Evolutionary conservation across 331 rosid species (phyloP).

Genomic region (Spiraea crenata): DNA sequence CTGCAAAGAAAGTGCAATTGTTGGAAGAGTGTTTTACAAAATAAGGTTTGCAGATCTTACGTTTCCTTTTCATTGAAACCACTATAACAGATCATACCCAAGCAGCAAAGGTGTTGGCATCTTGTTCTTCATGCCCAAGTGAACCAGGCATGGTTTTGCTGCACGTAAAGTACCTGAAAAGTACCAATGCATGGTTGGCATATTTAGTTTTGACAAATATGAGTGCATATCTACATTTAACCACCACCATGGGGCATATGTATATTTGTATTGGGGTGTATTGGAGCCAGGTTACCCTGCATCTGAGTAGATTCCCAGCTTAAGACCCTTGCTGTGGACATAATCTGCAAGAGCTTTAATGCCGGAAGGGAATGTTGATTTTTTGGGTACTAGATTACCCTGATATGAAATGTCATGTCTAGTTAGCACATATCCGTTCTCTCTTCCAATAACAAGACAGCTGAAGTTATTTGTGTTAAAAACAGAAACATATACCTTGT

Average conservation of each 20-base stretch:
- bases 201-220: neutral
- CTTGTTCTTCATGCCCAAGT: constrained; percentile 78
- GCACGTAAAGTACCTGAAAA: constrained; percentile 70
- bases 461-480: neutral
- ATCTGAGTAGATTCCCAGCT: constrained; percentile 95
- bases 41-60: neutral
- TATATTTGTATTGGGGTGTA: neutral
- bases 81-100: constrained; percentile 50
- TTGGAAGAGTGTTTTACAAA: neutral
- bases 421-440: neutral
- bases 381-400: constrained; percentile 71
- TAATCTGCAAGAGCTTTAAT: constrained; percentile 83
- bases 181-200: neutral
- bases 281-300: constrained; percentile 57
- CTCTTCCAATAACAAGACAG: neutral
- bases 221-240: neutral
- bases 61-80: neutral
- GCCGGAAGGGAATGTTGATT: constrained; percentile 85
- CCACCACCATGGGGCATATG: neutral
- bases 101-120: constrained; percentile 86
- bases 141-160: constrained; percentile 92
- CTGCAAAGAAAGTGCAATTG: constrained; percentile 37
- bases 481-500: constrained; percentile 34
- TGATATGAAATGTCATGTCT: constrained; percentile 19
- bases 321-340: constrained; percentile 90